These are phyloP conservation scores for Leccinum variabile DNA, from an alignment of 1,284 basidiomycete genomes.

Conservation along the genomic window DNA sequence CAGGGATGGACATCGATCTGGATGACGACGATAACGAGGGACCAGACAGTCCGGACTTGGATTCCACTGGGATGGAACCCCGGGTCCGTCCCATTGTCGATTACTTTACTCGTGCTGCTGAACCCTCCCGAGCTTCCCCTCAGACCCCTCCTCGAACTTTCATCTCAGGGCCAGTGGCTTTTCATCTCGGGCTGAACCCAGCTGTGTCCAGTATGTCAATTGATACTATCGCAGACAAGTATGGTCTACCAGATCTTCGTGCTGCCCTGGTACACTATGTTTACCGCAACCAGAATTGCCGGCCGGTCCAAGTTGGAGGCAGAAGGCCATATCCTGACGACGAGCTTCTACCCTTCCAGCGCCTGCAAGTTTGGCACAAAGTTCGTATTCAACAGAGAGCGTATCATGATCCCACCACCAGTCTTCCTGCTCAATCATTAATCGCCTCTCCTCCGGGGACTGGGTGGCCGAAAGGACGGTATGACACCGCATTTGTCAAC, in stretches of 20 bases:
- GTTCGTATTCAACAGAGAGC: neutral
- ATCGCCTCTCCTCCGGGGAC: neutral
- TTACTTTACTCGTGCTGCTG: neutral
- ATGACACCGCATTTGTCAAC: neutral
- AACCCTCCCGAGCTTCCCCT: neutral
- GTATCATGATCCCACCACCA: neutral
- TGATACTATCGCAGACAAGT: neutral
- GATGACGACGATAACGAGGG: neutral
- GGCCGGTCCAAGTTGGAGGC: neutral
- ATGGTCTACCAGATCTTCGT: neutral
- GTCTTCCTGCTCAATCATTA: neutral
- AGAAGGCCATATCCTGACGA: neutral
- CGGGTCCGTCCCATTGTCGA: neutral
- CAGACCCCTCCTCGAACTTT: neutral
- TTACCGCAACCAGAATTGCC: neutral
- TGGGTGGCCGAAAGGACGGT: neutral
- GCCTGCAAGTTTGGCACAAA: neutral
- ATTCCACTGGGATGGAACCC: neutral
- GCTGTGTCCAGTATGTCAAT: neutral
- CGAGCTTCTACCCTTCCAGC: neutral
- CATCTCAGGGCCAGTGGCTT: neutral
- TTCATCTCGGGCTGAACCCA: neutral
- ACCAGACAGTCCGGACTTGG: neutral
- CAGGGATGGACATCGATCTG: neutral
- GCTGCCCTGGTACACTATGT: neutral